Conservation (phyloP, 1,139 yeast species). For the Entelexis paramagnoliae region DNA sequence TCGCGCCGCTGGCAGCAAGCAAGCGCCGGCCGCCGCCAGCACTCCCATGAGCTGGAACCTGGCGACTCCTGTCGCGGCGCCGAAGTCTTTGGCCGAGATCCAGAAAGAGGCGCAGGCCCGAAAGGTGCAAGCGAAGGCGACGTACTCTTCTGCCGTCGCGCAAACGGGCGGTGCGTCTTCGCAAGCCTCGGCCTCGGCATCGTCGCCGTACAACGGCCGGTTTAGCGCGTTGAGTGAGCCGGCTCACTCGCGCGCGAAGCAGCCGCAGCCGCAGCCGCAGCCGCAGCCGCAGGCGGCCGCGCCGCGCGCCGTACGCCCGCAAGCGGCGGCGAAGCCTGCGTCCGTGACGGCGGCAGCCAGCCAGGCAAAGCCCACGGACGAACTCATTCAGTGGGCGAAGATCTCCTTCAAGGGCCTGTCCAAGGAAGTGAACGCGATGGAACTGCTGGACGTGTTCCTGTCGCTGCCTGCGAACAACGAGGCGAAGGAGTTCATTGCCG, state of each 20-base stretch:
- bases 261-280: not conserved
- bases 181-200: not conserved
- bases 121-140: slow-evolving; percentile 6
- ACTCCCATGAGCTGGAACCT: slow-evolving; percentile 22
- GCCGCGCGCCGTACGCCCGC: not conserved
- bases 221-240: slow-evolving; percentile 3
- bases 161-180: too few relatives aligned
- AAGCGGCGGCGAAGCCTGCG: not conserved
- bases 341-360: slow-evolving; percentile 21
- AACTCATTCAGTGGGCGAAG: slow-evolving; percentile 79
- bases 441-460: slow-evolving; percentile 66
- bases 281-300: not conserved
- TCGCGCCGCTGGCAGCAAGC: slow-evolving; percentile 1
- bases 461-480: slow-evolving; percentile 68
- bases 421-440: slow-evolving; percentile 51
- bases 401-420: slow-evolving; percentile 60
- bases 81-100: slow-evolving; percentile 41
- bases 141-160: not conserved
- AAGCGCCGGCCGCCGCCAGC: not conserved
- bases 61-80: slow-evolving; percentile 25
- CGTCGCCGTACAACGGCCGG: not conserved
- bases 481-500: slow-evolving; percentile 77
- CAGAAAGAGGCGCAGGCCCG: slow-evolving; percentile 39
- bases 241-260: slow-evolving; percentile 13
- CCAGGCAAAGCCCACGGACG: slow-evolving; percentile 35